Percentiles rank a stretch among this genome's conserved stretches.
Evolutionary conservation across 331 rosid genomes (phyloP).

Genomic region (Stylosanthes scabra): DNA sequence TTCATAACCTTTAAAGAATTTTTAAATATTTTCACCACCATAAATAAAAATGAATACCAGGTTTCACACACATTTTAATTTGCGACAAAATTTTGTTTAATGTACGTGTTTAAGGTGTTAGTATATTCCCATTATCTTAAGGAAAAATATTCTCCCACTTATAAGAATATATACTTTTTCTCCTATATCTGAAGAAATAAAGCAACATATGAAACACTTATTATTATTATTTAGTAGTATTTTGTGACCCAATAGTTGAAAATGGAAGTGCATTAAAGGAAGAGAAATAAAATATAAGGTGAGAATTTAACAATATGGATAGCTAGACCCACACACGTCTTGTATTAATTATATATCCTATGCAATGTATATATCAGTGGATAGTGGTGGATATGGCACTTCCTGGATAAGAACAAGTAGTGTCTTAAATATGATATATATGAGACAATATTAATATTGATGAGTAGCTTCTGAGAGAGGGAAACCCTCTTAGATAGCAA

Average conservation of each 20-base stretch:
- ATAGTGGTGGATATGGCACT: constrained; percentile 38
- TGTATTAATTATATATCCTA: background rate
- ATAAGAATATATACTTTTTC: constrained; percentile 34
- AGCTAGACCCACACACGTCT: constrained; percentile 38
- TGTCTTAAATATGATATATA: constrained; percentile 7
- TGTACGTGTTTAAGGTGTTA: too few species aligned
- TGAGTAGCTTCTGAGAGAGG: constrained; percentile 37
- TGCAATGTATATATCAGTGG: constrained; percentile 21
- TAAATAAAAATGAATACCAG: too few species aligned
- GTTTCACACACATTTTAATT: too few species aligned
- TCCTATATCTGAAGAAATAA: background rate
- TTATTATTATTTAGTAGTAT: background rate
- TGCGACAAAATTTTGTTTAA: too few species aligned
- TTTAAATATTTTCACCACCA: too few species aligned
- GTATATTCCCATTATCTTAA: background rate
- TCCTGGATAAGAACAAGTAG: background rate
- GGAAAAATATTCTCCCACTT: constrained; percentile 39
- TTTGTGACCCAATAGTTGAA: constrained; percentile 22
- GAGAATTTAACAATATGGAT: background rate
- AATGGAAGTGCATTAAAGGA: constrained; percentile 37
- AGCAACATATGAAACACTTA: background rate
- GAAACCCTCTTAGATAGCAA: background rate
- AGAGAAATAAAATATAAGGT: constrained; percentile 36
- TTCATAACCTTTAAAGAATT: too few species aligned
- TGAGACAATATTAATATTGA: background rate